phyloP scores from a whole-genome alignment of 345 rosid genomes.

The Clausena lansium region DNA sequence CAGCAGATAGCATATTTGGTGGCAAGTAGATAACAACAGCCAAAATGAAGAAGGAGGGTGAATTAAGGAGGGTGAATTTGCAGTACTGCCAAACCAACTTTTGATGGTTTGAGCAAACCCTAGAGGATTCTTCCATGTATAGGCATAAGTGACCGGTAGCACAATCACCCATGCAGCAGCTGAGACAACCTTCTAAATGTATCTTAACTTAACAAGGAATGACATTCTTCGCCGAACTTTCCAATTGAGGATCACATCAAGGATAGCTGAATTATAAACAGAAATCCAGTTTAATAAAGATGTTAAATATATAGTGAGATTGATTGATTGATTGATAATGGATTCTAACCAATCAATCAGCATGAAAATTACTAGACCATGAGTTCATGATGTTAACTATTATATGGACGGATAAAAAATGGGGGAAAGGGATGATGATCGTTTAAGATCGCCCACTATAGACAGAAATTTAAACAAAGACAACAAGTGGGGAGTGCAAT shows the following conservation, averaged over 20 bases:
- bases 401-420: not conserved
- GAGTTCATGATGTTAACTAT: not conserved
- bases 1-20: conserved; percentile 86
- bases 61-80: conserved; percentile 71
- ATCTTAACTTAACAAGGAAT: conserved; percentile 88
- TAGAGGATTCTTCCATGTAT: conserved; percentile 81
- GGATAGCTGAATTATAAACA: conserved; percentile 60
- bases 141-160: conserved; percentile 93
- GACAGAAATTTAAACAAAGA: too few species aligned
- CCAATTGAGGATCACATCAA: conserved; percentile 90
- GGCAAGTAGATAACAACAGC: conserved; percentile 83
- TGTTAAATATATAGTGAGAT: not conserved
- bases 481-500: not conserved
- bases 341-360: not conserved
- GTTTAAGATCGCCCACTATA: not conserved
- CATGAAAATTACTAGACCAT: not conserved
- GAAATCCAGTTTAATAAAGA: conserved; percentile 9
- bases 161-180: conserved; percentile 96
- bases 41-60: conserved; percentile 72
- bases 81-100: conserved; percentile 84
- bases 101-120: conserved; percentile 91
- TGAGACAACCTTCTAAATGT: conserved; percentile 83
- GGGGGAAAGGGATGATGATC: not conserved
- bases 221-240: conserved; percentile 90
- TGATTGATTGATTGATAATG: not conserved